Base-by-base conservation (phyloP, 208 protist genomes). In the Wallacemonas sp. region DNA sequence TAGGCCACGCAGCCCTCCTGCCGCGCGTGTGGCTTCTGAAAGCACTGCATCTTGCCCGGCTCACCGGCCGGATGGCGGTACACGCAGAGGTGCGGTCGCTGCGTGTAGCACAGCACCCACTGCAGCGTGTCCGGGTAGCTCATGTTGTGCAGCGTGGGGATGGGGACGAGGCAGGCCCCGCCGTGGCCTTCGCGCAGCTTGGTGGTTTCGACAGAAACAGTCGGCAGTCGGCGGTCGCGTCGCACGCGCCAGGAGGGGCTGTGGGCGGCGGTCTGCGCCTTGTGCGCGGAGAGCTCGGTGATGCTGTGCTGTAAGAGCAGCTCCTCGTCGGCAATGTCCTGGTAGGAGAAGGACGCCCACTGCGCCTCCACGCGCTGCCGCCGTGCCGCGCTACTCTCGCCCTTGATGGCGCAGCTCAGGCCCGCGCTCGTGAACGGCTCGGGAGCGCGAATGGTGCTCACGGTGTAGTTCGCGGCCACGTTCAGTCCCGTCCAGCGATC, bases 291-390 rank as follows among this genome's bases (percentile, higher is more conserved):
- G 5, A 90, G 59, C 65, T 80, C 39, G 65, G 61, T 38, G 61
- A 71, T 42, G 36, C 32, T 55, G n/a, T 29, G 65, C 41, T 55
- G 67, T 46, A 74, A 65, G 49, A 86, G 39, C 45, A 75, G 48
- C 46, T 77, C 55, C 61, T 82, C 61, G 70, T 79, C 69, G 54
- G 75, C 55, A 44, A 75, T 74, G 23, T 77, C 48, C 18, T 67
- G 63, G 18, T 70, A 76, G 20, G 61, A 61, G 33, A 63, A 71
- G 41, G 64, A 67, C 64, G 75, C 67, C 63, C 61, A 73, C 77
- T 76, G 67, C 46, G 48, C 65, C 12, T 22, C 65, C 67, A 82
- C 8, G 44, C 45, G 55, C 45, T 76, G 54, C 48, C 12, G 70
- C 22, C 48, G 61, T 44, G 76, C 59, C 16, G 22, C 69, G 38